Evolutionary conservation across 495 filamentous ascomycete genomes (phyloP).

Genomic region (Hypoxylon rickii): DNA sequence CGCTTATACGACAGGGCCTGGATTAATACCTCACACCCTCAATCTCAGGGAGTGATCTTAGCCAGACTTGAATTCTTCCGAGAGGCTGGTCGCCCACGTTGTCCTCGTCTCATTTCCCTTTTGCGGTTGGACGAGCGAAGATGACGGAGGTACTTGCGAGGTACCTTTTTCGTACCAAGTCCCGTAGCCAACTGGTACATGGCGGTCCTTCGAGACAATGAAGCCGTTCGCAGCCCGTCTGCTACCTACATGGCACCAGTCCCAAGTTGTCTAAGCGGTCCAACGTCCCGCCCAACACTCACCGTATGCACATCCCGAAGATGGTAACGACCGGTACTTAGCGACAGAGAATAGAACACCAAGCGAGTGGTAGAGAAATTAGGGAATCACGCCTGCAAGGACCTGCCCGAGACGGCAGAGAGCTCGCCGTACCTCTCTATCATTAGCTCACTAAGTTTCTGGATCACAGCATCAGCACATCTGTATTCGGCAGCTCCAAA

Average conservation of each 20-base stretch:
- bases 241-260: slow-evolving; percentile 30
- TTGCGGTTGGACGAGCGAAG: slow-evolving; percentile 20
- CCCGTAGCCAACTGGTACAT: slow-evolving; percentile 21
- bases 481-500: slow-evolving; percentile 38
- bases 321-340: slow-evolving; percentile 27
- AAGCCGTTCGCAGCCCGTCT: slow-evolving; percentile 27
- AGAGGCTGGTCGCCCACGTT: slow-evolving; percentile 25
- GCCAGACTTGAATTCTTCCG: slow-evolving; percentile 30
- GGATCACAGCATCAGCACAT: slow-evolving; percentile 19
- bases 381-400: slow-evolving; percentile 24
- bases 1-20: slow-evolving; percentile 37
- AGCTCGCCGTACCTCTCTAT: slow-evolving; percentile 10
- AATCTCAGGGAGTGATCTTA: slow-evolving; percentile 37
- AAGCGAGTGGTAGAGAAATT: neutral
- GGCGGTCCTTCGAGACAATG: slow-evolving; percentile 11
- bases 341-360: slow-evolving; percentile 5
- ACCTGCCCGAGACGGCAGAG: slow-evolving; percentile 26
- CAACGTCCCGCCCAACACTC: slow-evolving; percentile 13
- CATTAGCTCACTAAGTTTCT: slow-evolving; percentile 2
- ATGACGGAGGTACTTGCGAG: slow-evolving; percentile 32
- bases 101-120: slow-evolving; percentile 28
- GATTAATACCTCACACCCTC: slow-evolving; percentile 38
- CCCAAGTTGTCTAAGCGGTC: slow-evolving; percentile 31
- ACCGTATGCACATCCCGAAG: slow-evolving; percentile 14
- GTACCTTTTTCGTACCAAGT: slow-evolving; percentile 23